phyloP scores from a whole-genome alignment of 2,329 filamentous ascomycete genomes.

The Aspergillus melleus region DNA sequence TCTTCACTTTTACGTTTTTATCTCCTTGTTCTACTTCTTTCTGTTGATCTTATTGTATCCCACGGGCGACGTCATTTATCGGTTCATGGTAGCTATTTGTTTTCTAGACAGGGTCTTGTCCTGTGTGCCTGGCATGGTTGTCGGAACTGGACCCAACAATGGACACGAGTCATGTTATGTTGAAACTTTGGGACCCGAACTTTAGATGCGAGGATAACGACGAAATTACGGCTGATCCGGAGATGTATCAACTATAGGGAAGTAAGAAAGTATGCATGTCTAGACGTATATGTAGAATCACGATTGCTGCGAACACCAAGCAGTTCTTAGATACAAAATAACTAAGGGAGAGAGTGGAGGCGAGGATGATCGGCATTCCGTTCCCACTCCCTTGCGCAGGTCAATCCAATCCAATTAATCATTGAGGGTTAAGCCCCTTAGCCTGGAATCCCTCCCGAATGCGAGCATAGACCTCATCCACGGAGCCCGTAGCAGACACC shows the following conservation, averaged over 20 bases:
- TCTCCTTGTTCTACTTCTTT: background rate
- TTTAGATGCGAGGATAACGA: background rate
- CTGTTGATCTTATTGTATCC: constrained; percentile 1
- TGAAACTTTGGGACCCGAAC: background rate
- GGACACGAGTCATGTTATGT: constrained; percentile 23
- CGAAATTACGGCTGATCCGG: background rate
- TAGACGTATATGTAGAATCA: background rate
- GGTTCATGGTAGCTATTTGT: constrained; percentile 19
- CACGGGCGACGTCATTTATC: constrained; percentile 11
- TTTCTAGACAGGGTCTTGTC: constrained; percentile 13
- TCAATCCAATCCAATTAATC: constrained; percentile 8
- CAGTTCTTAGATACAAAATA: background rate
- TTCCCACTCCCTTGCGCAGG: background rate
- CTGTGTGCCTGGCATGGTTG: constrained; percentile 8
- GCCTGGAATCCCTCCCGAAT: constrained; percentile 51
- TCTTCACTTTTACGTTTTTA: constrained; percentile 12
- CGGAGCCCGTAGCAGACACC: constrained; percentile 68
- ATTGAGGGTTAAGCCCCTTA: constrained; percentile 38
- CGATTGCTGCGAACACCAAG: background rate
- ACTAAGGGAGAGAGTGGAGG: no score
- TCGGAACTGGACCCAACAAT: constrained; percentile 17
- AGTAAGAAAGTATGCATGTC: background rate
- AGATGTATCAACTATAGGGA: background rate
- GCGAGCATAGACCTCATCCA: constrained; percentile 63
- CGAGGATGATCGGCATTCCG: no score